These are phyloP conservation scores for Solanum rostratum DNA, from an alignment of 257 asterid species.

Conservation along the genomic window DNA sequence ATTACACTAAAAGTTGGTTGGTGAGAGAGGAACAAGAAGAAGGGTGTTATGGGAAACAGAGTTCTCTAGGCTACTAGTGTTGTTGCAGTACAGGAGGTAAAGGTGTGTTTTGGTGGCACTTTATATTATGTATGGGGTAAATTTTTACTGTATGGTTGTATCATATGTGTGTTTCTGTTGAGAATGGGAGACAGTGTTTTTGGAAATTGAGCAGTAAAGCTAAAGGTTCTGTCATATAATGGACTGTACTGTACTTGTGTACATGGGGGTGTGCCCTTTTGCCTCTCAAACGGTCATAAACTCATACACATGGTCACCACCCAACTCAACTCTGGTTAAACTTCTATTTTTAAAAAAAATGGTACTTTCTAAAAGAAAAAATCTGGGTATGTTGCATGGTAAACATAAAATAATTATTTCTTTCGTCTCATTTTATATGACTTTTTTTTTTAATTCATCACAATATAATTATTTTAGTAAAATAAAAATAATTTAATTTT, in stretches of 20 bases:
- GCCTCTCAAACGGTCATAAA: slow-evolving; percentile 22
- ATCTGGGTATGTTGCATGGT: too few relatives aligned
- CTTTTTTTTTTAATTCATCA: too few relatives aligned
- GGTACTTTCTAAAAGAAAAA: not conserved
- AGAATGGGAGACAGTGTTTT: not conserved
- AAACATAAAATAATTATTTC: too few relatives aligned
- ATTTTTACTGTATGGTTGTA: not conserved
- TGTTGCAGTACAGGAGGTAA: not conserved
- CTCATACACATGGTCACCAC: slow-evolving; percentile 2
- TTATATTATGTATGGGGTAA: not conserved
- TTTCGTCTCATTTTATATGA: too few relatives aligned
- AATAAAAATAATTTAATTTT: too few relatives aligned
- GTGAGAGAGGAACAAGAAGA: not conserved
- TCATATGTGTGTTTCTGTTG: not conserved
- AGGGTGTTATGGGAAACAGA: not conserved
- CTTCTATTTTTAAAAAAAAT: not conserved
- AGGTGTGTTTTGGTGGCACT: not conserved
- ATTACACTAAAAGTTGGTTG: not conserved
- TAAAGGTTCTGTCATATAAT: not conserved
- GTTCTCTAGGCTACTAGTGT: slow-evolving; percentile 1
- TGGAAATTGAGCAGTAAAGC: not conserved
- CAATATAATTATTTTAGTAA: too few relatives aligned
- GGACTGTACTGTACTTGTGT: not conserved
- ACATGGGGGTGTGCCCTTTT: not conserved
- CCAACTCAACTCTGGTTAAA: slow-evolving; percentile 9